A percentile compares a stretch with the other conserved stretches of the same genome.
Conservation (phyloP, 768 basidiomycete species). For the Phlebiopsis flavidoalba region DNA sequence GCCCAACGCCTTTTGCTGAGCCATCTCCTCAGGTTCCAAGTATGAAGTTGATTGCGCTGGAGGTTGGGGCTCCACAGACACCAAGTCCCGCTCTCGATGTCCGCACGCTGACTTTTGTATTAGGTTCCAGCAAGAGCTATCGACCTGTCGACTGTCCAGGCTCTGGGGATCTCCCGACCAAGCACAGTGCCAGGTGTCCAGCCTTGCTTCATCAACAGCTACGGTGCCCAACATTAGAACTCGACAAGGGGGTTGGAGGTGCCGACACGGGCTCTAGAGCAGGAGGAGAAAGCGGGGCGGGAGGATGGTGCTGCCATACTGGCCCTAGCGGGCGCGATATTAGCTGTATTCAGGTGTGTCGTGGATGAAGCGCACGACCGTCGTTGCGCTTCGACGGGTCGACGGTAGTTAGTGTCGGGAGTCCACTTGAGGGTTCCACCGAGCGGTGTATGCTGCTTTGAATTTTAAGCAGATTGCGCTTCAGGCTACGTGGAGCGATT, state of each 20-base stretch:
- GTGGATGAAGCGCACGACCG: slow-evolving; percentile 57
- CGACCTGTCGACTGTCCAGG: slow-evolving; percentile 29
- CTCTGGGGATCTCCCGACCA: slow-evolving; percentile 27
- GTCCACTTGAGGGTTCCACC: background rate
- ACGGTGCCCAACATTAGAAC: slow-evolving; percentile 63
- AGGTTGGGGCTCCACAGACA: slow-evolving; percentile 18
- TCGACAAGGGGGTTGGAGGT: slow-evolving; percentile 44
- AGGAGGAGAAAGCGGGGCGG: slow-evolving; percentile 16
- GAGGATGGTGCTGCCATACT: slow-evolving; percentile 12
- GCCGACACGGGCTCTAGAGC: slow-evolving; percentile 26
- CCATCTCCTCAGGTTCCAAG: slow-evolving; percentile 41
- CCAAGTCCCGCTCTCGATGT: slow-evolving; percentile 54
- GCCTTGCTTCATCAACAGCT: slow-evolving; percentile 66
- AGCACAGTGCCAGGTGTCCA: slow-evolving; percentile 67
- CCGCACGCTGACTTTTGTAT: slow-evolving; percentile 41
- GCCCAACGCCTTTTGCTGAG: slow-evolving; percentile 38
- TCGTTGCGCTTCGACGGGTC: slow-evolving; percentile 72
- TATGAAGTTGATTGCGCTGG: slow-evolving; percentile 14
- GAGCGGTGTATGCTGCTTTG: slow-evolving; percentile 30
- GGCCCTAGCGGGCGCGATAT: slow-evolving; percentile 11
- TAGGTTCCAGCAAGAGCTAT: slow-evolving; percentile 51
- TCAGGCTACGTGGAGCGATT: slow-evolving; percentile 61
- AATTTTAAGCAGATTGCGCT: slow-evolving; percentile 58
- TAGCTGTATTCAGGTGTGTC: slow-evolving; percentile 43
- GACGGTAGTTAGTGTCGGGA: slow-evolving; percentile 39